Conservation (phyloP, 371 early-diverging fungal genomes). For the Mortierella sp. region DNA sequence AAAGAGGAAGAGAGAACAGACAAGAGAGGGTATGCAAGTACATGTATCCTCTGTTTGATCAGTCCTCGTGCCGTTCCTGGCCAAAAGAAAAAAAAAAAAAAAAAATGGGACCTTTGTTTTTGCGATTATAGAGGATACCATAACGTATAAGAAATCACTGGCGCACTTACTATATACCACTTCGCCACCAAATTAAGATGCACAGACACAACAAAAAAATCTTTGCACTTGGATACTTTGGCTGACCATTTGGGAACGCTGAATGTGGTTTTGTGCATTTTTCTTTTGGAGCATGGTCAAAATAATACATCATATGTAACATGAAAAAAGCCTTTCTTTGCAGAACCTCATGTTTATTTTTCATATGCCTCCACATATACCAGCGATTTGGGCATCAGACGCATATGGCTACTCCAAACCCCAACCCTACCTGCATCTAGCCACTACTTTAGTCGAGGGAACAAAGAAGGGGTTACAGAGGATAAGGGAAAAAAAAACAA, state of each 20-base stretch:
- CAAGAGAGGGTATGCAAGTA: background rate
- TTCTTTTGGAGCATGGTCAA: conserved; percentile 5
- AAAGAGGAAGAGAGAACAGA: conserved; percentile 4
- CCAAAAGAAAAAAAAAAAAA: no score
- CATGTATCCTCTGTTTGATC: background rate
- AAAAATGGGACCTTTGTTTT: no score
- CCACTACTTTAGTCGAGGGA: no score
- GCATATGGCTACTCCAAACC: background rate
- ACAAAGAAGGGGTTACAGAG: no score
- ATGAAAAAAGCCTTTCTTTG: background rate
- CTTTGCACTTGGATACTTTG: background rate
- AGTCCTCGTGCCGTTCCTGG: background rate
- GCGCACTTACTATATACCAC: background rate
- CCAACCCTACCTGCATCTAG: no score
- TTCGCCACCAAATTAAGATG: background rate
- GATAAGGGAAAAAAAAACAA: no score
- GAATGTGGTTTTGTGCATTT: conserved; percentile 24
- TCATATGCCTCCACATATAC: no score
- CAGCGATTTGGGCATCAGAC: background rate
- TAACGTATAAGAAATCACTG: no score
- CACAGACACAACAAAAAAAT: background rate
- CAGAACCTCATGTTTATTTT: no score
- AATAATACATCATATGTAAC: background rate
- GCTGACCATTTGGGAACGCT: conserved; percentile 7
- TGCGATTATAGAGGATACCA: no score